Base-by-base conservation (phyloP, 106 monocot species). In the Dioscorea zingiberensis region DNA sequence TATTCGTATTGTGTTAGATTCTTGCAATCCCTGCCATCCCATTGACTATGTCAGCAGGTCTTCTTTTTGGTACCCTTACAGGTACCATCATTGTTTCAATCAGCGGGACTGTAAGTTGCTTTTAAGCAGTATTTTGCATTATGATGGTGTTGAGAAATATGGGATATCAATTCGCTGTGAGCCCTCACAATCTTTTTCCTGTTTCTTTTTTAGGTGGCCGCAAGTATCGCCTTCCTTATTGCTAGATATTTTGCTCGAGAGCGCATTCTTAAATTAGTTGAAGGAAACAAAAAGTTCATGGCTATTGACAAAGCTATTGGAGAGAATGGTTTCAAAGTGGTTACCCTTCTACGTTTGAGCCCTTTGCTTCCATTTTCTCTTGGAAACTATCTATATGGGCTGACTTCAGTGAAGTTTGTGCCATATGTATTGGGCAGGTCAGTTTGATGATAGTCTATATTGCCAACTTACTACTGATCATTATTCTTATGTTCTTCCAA, bases 291-390 rank as follows among this genome's bases (percentile, higher is more conserved):
- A 63, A 95, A 95, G 55, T 95, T 95, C 83, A 60, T 83, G 62
- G 94, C 94, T 51, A 95, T 95, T 73, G 94, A 95, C 74, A 91
- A 87, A 77, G 94, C 94, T 26, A 95, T 95, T 44, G 94, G 94
- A 60, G 94, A 95, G 56, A 91, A 95, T 76, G 94, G 94, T 16
- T 95, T 95, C 48, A 88, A 78, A 77, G 80, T 95, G 71, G 94
- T 95, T 59, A 87, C 91, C 54, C 85, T 95, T 11, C 80, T 95
- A 47, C 91, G 94, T 12, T 63, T 95, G 63, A 95, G 94, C 45
- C 94, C 94, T n/a, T 71, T 95, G 55, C 89, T 95, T 45, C 94
- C 94, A 13, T 95, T 95, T 54, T 91, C 94, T 60, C 68, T 95
- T 75, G 94, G 94, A 58, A 95, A 95, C 71, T 95, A 95, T 67